Percentiles rank a stretch among this genome's conserved stretches.
Conservation (phyloP, 805 yeast genomes). For the Yamadazyma scolyti region DNA sequence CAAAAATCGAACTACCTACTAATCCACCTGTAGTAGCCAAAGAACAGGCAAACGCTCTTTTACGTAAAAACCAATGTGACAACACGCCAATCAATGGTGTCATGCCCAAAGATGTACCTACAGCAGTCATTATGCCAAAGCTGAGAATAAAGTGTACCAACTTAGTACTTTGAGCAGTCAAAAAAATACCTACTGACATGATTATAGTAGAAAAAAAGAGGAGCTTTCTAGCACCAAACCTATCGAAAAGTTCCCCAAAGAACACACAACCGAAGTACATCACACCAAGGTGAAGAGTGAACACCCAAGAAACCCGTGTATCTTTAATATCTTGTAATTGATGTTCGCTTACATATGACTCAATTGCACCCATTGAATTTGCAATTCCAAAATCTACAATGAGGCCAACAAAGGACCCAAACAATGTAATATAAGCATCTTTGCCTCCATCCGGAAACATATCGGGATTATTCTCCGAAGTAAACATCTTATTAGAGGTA, state of each 20-base stretch:
- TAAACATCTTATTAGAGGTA: conserved; percentile 15
- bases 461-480: conserved; percentile 16
- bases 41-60: conserved; percentile 24
- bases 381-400: conserved; percentile 26
- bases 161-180: conserved; percentile 20
- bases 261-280: conserved; percentile 26
- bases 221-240: conserved; percentile 20
- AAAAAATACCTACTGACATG: conserved; percentile 20
- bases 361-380: conserved; percentile 26
- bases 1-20: conserved; percentile 24
- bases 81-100: conserved; percentile 24
- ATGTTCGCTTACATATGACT: conserved; percentile 19
- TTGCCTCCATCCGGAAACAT: conserved; percentile 29
- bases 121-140: conserved; percentile 22
- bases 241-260: conserved; percentile 26
- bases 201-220: conserved; percentile 18
- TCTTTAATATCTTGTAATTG: conserved; percentile 16
- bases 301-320: conserved; percentile 28
- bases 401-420: conserved; percentile 26
- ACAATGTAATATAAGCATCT: conserved; percentile 19
- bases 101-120: conserved; percentile 27
- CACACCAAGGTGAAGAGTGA: conserved; percentile 27
- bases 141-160: conserved; percentile 23
- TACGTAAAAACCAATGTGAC: conserved; percentile 24
- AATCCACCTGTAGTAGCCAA: conserved; percentile 28